Evolutionary conservation across 2,329 filamentous ascomycete species (phyloP).

Genomic region (Cladosporium sp.): DNA sequence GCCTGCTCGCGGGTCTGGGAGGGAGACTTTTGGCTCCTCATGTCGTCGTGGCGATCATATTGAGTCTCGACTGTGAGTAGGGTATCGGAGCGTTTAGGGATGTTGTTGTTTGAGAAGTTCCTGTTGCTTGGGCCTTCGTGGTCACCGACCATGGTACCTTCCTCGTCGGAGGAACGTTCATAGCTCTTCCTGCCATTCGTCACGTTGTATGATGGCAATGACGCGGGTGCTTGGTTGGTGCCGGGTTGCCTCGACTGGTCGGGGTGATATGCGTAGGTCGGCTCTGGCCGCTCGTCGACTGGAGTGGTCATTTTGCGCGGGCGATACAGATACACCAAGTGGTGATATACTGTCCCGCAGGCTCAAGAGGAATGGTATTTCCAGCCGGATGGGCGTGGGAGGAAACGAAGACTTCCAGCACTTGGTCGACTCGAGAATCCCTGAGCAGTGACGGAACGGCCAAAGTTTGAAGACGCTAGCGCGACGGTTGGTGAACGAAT

Average conservation of each 20-base stretch:
- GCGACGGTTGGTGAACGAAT: conserved; percentile 9
- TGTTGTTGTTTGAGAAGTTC: conserved; percentile 2
- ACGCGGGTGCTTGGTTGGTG: conserved; percentile 6
- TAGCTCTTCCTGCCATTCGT: conserved; percentile 24
- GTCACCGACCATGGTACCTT: conserved; percentile 39
- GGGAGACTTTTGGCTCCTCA: conserved; percentile 46
- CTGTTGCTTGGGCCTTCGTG: conserved; percentile 21
- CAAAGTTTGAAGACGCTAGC: conserved; percentile 12
- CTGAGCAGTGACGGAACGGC: conserved; percentile 12
- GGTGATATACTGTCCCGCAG: neutral
- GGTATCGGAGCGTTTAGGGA: conserved; percentile 33
- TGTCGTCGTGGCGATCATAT: conserved; percentile 33
- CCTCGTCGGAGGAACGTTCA: conserved; percentile 37
- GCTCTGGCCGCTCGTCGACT: conserved; percentile 36
- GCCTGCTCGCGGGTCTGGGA: conserved; percentile 61
- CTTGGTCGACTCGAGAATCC: conserved; percentile 23
- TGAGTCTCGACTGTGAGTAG: conserved; percentile 52
- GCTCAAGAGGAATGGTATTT: neutral
- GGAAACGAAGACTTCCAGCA: conserved; percentile 23
- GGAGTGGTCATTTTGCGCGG: conserved; percentile 36
- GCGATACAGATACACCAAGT: neutral
- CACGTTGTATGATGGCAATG: conserved; percentile 37
- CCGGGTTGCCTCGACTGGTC: neutral
- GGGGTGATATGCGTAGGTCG: conserved; percentile 29
- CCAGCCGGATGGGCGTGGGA: conserved; percentile 22